phyloP scores from a whole-genome alignment of 164 flowering plant species.

The Magnolia officinalis region DNA sequence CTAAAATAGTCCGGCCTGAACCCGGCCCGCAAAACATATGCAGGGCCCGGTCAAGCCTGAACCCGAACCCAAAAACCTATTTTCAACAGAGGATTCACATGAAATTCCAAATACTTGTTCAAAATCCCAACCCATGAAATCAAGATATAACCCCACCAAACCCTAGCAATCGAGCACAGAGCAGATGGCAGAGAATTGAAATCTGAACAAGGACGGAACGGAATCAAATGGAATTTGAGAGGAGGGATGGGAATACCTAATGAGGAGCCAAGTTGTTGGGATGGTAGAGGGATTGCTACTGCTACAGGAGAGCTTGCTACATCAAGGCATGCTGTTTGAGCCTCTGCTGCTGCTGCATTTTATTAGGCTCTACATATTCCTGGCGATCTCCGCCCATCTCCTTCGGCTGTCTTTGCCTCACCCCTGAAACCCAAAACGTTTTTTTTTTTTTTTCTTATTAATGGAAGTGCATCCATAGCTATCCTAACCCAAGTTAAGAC shows the following conservation, averaged over 20 bases:
- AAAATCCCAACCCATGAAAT: not conserved
- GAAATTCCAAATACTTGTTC: not conserved
- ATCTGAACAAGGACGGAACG: not conserved
- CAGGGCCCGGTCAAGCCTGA: no score
- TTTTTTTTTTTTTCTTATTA: not conserved
- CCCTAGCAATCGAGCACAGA: not conserved
- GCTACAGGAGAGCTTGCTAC: constrained; percentile 43
- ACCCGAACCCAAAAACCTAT: not conserved
- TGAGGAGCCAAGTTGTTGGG: constrained; percentile 56
- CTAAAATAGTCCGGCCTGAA: no score
- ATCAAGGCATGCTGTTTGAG: constrained; percentile 56
- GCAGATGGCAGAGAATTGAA: not conserved
- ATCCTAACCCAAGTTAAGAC: not conserved
- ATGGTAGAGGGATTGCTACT: constrained; percentile 50
- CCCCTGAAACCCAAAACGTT: no score
- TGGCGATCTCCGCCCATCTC: no score
- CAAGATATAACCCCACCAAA: not conserved
- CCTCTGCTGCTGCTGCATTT: constrained; percentile 29
- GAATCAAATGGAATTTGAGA: not conserved
- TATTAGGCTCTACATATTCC: no score
- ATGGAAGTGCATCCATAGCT: not conserved
- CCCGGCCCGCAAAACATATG: no score
- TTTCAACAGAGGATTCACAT: not conserved
- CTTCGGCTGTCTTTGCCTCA: no score
- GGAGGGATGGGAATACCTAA: constrained; percentile 29